phyloP scores from a whole-genome alignment of 2,329 filamentous ascomycete species.

The Aspergillus puulaauensis region DNA sequence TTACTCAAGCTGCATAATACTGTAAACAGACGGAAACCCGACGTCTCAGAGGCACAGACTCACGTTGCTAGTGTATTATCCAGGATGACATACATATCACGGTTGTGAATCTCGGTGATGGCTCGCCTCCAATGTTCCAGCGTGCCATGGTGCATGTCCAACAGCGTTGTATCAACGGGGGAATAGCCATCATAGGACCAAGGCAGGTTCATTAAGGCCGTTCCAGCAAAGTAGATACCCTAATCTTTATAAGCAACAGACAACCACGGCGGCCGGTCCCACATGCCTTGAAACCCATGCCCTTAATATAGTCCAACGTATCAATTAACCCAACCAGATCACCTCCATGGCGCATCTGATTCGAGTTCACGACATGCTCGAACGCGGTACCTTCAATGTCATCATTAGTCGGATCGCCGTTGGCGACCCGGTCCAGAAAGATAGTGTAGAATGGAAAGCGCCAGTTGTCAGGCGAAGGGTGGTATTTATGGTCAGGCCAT shows the following conservation, averaged over 20 bases:
- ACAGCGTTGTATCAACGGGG: slow-evolving; percentile 61
- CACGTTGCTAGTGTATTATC: slow-evolving; percentile 66
- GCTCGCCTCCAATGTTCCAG: slow-evolving; percentile 58
- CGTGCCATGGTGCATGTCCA: slow-evolving; percentile 63
- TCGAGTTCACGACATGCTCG: slow-evolving; percentile 61
- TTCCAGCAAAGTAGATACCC: slow-evolving; percentile 63
- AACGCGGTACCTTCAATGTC: slow-evolving; percentile 61
- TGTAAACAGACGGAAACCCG: neutral
- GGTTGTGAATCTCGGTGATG: slow-evolving; percentile 59
- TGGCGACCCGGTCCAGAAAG: slow-evolving; percentile 64
- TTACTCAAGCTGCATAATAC: slow-evolving; percentile 50
- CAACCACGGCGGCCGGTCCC: slow-evolving; percentile 20
- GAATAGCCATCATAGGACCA: slow-evolving; percentile 64
- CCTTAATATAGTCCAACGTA: slow-evolving; percentile 63
- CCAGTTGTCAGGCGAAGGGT: slow-evolving; percentile 62
- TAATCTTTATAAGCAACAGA: slow-evolving; percentile 23
- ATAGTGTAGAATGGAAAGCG: slow-evolving; percentile 66
- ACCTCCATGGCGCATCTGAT: slow-evolving; percentile 64
- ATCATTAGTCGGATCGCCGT: slow-evolving; percentile 65
- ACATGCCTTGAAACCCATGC: slow-evolving; percentile 59
- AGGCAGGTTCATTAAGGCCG: slow-evolving; percentile 62
- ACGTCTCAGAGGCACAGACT: slow-evolving; percentile 22
- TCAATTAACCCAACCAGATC: slow-evolving; percentile 59
- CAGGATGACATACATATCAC: slow-evolving; percentile 65
- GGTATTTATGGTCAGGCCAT: slow-evolving; percentile 54